Percentiles rank a stretch among this genome's conserved stretches.
Conservation (phyloP, 2,329 filamentous ascomycete species). For the Hypoxylon sp. region DNA sequence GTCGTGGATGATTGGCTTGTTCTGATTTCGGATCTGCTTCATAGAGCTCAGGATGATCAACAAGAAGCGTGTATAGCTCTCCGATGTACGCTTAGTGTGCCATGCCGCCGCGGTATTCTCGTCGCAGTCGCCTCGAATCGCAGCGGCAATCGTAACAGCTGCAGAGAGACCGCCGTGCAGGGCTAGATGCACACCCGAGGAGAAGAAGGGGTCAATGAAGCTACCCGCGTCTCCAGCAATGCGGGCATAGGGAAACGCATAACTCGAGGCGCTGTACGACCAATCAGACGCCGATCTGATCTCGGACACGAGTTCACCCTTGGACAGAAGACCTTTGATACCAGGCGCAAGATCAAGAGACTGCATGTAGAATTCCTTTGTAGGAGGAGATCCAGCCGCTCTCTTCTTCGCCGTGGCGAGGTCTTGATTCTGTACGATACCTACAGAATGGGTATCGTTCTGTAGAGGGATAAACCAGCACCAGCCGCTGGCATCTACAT, state of each 20-base stretch:
- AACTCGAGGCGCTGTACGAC: conserved; percentile 60
- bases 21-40: conserved; percentile 57
- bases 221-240: conserved; percentile 61
- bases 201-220: conserved; percentile 64
- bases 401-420: conserved; percentile 54
- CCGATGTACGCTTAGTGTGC: conserved; percentile 60
- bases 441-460: conserved; percentile 59
- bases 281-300: conserved; percentile 60
- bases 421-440: conserved; percentile 58
- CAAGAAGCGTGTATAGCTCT: conserved; percentile 62
- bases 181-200: conserved; percentile 62
- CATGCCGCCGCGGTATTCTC: conserved; percentile 55
- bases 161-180: conserved; percentile 59
- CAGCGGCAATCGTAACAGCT: conserved; percentile 58
- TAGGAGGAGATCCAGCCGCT: conserved; percentile 31
- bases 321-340: conserved; percentile 50
- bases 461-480: conserved; percentile 64
- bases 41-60: conserved; percentile 53
- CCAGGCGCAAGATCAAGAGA: conserved; percentile 52
- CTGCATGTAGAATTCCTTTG: conserved; percentile 53
- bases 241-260: conserved; percentile 56
- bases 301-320: conserved; percentile 52
- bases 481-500: conserved; percentile 62
- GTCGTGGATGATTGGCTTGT: conserved; percentile 57
- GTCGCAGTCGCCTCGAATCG: conserved; percentile 53